Percentiles rank a stretch among this genome's conserved stretches.
phyloP scores from a whole-genome alignment of 1,284 basidiomycete species.

The Trametes hirsuta region DNA sequence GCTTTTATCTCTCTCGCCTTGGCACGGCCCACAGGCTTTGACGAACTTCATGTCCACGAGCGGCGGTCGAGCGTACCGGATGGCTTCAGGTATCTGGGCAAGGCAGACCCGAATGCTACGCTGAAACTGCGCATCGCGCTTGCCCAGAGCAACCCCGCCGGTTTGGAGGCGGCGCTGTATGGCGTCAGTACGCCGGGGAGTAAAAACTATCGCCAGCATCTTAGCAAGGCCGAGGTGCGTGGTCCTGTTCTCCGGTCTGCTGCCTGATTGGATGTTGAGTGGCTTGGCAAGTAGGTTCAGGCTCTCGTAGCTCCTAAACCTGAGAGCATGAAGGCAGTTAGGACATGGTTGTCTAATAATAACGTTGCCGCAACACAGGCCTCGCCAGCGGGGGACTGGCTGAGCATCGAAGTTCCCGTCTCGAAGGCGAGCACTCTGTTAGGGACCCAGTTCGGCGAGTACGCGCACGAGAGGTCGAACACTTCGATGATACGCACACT shows the following conservation, averaged over 20 bases:
- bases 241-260: not conserved
- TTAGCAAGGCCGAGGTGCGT: conserved; percentile 38
- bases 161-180: conserved; percentile 24
- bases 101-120: conserved; percentile 46
- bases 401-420: conserved; percentile 24
- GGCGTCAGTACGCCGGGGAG: conserved; percentile 28
- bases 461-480: conserved; percentile 37
- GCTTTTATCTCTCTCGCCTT: conserved; percentile 13
- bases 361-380: conserved; percentile 32
- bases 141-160: conserved; percentile 25
- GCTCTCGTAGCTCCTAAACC: conserved; percentile 37
- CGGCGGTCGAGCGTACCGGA: conserved; percentile 24
- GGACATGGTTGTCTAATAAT: conserved; percentile 39
- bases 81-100: conserved; percentile 36
- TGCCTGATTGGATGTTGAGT: conserved; percentile 19
- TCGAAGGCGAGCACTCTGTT: conserved; percentile 41
- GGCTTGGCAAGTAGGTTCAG: conserved; percentile 35
- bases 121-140: conserved; percentile 40
- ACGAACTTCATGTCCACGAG: conserved; percentile 31
- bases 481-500: conserved; percentile 38
- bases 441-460: conserved; percentile 39
- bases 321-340: conserved; percentile 38
- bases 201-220: conserved; percentile 23
- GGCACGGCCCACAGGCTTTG: conserved; percentile 17
- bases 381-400: conserved; percentile 32